Conservation (phyloP, 2,329 filamentous ascomycete genomes). For the Colletotrichum coccodes region DNA sequence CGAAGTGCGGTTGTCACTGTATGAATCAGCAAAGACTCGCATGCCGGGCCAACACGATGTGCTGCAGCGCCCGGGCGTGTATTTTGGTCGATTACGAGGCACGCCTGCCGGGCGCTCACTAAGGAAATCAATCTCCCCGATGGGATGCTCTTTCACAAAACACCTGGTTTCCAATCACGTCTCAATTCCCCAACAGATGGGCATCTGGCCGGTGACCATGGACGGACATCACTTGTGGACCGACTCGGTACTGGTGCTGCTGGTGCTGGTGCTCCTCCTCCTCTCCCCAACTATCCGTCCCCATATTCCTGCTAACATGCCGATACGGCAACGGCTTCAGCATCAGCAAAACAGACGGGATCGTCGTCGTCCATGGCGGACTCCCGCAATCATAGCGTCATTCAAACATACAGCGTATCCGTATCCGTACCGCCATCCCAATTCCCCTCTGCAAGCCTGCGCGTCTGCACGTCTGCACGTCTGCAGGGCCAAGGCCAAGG, state of each 20-base stretch:
- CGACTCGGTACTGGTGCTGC: too few relatives aligned
- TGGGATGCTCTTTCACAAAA: too few relatives aligned
- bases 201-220: neutral
- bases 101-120: neutral
- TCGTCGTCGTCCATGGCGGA: constrained; percentile 16
- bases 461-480: neutral
- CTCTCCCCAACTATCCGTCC: neutral
- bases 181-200: neutral
- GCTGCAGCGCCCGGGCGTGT: neutral
- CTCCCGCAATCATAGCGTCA: constrained; percentile 29
- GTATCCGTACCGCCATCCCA: constrained; percentile 13
- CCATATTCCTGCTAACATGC: neutral
- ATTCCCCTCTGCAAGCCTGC: neutral
- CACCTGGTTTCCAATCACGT: neutral
- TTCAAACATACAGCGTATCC: neutral
- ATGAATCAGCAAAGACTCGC: neutral
- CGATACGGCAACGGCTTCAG: constrained; percentile 4
- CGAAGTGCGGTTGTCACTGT: constrained; percentile 11
- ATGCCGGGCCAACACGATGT: neutral
- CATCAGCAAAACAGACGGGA: constrained; percentile 21
- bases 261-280: neutral
- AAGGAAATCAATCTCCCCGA: constrained; percentile 5
- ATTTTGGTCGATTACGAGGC: neutral
- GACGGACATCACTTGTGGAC: constrained; percentile 8
- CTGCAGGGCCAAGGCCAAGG: neutral